Base-by-base conservation (phyloP, 1,284 basidiomycete genomes). In the Xanthoconium separans region DNA sequence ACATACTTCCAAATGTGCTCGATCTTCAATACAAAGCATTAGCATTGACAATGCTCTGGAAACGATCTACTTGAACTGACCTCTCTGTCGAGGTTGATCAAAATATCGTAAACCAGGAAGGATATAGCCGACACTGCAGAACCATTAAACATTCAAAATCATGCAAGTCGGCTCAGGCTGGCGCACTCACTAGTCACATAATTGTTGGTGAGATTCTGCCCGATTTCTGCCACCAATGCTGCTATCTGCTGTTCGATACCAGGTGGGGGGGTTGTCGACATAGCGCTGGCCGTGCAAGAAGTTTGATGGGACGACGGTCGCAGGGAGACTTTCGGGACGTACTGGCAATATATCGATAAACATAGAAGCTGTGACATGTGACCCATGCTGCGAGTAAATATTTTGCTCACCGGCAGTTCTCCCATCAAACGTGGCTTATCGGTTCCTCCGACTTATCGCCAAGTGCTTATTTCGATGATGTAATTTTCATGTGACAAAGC, bases 51-150 rank as follows among this genome's bases (percentile, higher is more conserved):
- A 12, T 12, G 33, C 15, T 15, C 15, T 10, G 13, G 33, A 9
- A 16, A 13, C 15, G 15, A 13, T 16, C 8, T n/a, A 10, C 55
- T 12, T 31, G 33, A 34, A 39, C 54, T 37, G 13, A 56, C 54
- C 54, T 55, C 54, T 22, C 24, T 50, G 7, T 55, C 54, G 8
- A 55, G 15, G 29, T 55, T 55, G 24, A 55, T 44, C 45, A 56
- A 44, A 6, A 55, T 16, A n/a, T 50, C 54, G 2, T 56, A 56
- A 3, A 56, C 0, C 22, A 56, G 29, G 10, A 56, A 44, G 41
- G 29, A 27, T 2, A 56, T 56, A 0, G 54, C n/a, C 3, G 53
- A 39, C 13, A 55, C 53, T 43, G 24, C 24, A 16, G 15, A 34
- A 34, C 15, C 6, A 15, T 34, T 34, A 7, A 13, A 15, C 15